Percentiles rank a stretch among this genome's conserved stretches.
phyloP scores from a whole-genome alignment of 352 stramenopile species.

The Pythium aphanidermatum region DNA sequence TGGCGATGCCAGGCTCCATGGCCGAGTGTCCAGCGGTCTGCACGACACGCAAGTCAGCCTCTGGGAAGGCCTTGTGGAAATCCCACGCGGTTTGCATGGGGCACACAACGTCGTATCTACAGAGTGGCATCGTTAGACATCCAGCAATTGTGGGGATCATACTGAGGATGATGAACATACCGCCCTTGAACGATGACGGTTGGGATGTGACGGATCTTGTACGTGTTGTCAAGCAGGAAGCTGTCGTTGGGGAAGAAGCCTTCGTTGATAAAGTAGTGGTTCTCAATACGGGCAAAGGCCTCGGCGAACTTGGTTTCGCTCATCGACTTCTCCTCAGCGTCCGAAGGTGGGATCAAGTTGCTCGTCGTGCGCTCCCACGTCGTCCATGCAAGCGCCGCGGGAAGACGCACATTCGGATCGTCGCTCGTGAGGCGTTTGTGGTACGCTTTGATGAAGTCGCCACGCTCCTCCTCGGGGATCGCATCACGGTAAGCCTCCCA shows the following conservation, averaged over 20 bases:
- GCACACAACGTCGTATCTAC: constrained; percentile 62
- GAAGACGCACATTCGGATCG: constrained; percentile 73
- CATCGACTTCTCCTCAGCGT: constrained; percentile 76
- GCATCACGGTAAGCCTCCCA: constrained; percentile 87
- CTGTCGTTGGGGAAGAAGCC: constrained; percentile 86
- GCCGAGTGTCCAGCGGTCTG: constrained; percentile 46
- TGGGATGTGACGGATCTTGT: constrained; percentile 90
- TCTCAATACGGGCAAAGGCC: constrained; percentile 91
- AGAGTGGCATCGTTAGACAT: background rate
- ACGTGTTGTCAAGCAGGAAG: constrained; percentile 85
- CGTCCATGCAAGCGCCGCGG: constrained; percentile 86
- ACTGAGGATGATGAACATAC: constrained; percentile 18
- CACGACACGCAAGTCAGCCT: constrained; percentile 39
- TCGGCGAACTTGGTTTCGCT: constrained; percentile 77
- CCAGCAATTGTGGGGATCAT: too few relatives aligned
- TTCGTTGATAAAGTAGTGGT: constrained; percentile 91
- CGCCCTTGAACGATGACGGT: constrained; percentile 89
- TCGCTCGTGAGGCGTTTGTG: constrained; percentile 84
- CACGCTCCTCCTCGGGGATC: constrained; percentile 83
- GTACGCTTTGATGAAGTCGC: constrained; percentile 83
- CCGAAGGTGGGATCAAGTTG: constrained; percentile 64
- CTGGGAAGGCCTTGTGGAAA: constrained; percentile 50
- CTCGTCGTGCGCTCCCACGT: constrained; percentile 89
- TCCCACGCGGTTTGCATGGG: constrained; percentile 59
- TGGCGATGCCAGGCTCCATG: constrained; percentile 35